phyloP scores from a whole-genome alignment of 257 asterid species.

The Galeopsis tetrahit region DNA sequence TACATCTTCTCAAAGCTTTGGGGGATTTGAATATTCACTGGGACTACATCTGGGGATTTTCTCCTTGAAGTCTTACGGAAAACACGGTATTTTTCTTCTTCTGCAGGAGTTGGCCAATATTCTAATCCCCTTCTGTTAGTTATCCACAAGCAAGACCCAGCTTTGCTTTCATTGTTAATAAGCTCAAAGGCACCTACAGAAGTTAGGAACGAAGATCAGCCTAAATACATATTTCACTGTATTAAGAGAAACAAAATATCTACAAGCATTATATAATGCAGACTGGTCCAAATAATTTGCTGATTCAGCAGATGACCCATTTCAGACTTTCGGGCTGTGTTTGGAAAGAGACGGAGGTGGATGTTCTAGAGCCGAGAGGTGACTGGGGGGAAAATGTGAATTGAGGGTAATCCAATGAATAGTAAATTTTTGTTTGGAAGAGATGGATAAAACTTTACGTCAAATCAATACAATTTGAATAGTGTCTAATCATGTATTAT shows the following conservation, averaged over 20 bases:
- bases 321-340: not conserved
- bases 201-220: slow-evolving; percentile 37
- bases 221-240: not conserved
- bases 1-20: slow-evolving; percentile 84
- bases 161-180: slow-evolving; percentile 78
- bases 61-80: slow-evolving; percentile 44
- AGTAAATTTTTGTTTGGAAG: no score
- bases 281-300: not conserved
- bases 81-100: slow-evolving; percentile 71
- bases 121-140: slow-evolving; percentile 83
- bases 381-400: no score
- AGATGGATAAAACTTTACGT: no score
- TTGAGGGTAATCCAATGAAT: no score
- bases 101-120: slow-evolving; percentile 91
- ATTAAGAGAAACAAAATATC: slow-evolving; percentile 25
- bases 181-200: slow-evolving; percentile 83
- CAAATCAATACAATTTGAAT: no score
- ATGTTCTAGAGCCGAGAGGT: not conserved
- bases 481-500: no score
- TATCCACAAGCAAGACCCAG: slow-evolving; percentile 95
- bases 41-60: slow-evolving; percentile 49
- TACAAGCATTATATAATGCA: slow-evolving; percentile 5
- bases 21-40: slow-evolving; percentile 65
- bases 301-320: slow-evolving; percentile 30
- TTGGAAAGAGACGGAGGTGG: not conserved